Conservation (phyloP, 257 asterid genomes). For the Avicennia marina region DNA sequence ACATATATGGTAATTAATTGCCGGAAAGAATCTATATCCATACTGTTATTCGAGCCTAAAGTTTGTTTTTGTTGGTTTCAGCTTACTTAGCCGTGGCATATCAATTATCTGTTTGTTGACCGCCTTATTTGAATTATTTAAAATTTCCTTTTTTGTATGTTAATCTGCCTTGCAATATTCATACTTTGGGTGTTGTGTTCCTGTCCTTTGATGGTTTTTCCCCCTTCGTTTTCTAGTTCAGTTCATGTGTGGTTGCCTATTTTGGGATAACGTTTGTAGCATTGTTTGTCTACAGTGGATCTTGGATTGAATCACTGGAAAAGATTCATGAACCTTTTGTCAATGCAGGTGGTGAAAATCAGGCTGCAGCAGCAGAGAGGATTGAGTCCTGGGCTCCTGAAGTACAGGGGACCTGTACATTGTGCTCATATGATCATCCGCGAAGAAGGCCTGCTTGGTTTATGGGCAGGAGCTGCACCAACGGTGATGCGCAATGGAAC, state of each 20-base stretch:
- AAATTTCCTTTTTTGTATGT: no score
- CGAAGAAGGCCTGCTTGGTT: constrained; percentile 88
- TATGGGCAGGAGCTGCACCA: constrained; percentile 97
- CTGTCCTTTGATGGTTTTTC: no score
- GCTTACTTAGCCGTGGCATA: not conserved
- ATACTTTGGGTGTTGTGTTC: no score
- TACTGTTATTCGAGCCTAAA: not conserved
- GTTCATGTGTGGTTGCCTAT: not conserved
- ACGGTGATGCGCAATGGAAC: constrained; percentile 98
- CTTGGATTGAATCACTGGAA: not conserved
- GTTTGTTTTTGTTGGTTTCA: not conserved
- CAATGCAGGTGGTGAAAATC: constrained; percentile 85
- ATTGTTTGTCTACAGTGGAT: not conserved
- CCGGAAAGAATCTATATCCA: no score
- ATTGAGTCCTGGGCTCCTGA: constrained; percentile 57
- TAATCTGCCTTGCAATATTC: no score
- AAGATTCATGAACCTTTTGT: constrained; percentile 1
- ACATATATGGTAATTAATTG: no score
- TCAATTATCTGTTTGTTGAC: not conserved
- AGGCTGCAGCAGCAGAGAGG: constrained; percentile 96
- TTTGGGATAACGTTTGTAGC: not conserved
- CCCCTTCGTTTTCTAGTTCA: no score
- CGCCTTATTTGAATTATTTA: not conserved
- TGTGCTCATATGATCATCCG: constrained; percentile 66
- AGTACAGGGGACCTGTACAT: constrained; percentile 82